A percentile compares a stretch with the other conserved stretches of the same genome.
Evolutionary conservation across 2,329 filamentous ascomycete species (phyloP).

Genomic region (Sclerotinia nivalis): DNA sequence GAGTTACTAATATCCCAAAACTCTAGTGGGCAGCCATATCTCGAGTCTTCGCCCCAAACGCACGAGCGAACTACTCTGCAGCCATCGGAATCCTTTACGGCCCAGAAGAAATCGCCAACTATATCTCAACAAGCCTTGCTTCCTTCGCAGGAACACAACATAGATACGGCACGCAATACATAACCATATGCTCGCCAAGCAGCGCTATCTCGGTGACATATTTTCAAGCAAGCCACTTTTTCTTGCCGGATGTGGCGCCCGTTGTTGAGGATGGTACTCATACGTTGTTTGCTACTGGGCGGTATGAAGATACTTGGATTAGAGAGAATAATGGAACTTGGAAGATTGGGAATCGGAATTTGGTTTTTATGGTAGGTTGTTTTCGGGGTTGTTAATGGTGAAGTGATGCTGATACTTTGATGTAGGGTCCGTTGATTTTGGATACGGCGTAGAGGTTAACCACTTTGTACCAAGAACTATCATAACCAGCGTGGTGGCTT

Average conservation of each 20-base stretch:
- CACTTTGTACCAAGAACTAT: too few species aligned
- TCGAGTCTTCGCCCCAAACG: background rate
- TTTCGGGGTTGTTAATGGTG: too few species aligned
- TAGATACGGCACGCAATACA: conserved; percentile 11
- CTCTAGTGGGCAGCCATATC: background rate
- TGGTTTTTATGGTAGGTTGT: background rate
- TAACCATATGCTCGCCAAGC: background rate
- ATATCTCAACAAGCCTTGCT: background rate
- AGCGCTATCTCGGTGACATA: background rate
- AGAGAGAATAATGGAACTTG: background rate
- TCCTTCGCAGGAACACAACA: background rate
- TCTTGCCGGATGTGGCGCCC: background rate
- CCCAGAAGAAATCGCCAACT: background rate
- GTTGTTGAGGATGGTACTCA: background rate
- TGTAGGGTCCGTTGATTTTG: background rate
- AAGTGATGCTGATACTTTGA: background rate
- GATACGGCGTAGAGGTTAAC: background rate
- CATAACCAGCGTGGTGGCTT: background rate
- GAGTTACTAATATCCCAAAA: background rate
- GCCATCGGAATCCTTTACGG: background rate
- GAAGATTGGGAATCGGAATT: conserved; percentile 8
- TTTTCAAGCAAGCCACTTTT: background rate
- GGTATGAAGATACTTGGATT: conserved; percentile 5
- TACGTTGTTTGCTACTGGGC: background rate
- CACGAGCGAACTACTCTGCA: conserved; percentile 2